Percentiles rank a stretch among this genome's conserved stretches.
These are phyloP conservation scores for Gynochthodes officinalis DNA, from an alignment of 257 asterid genomes.

Conservation along the genomic window DNA sequence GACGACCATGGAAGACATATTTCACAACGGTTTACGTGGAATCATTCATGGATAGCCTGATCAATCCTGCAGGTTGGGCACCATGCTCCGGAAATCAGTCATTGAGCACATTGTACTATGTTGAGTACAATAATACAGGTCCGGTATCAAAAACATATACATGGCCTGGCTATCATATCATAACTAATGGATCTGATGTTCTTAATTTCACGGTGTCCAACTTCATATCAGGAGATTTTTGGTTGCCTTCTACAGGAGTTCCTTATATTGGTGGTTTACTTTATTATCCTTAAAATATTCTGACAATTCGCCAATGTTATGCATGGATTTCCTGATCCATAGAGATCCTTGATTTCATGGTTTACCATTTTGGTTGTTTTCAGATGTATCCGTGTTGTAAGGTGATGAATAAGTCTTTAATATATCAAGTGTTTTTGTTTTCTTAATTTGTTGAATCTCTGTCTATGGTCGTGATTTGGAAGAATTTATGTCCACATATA, in stretches of 20 bases:
- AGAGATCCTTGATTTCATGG: background rate
- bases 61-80: slow-evolving; percentile 26
- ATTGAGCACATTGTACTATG: slow-evolving; percentile 27
- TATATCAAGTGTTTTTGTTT: too few relatives aligned
- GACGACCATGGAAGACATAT: slow-evolving; percentile 35
- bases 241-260: slow-evolving; percentile 23
- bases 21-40: slow-evolving; percentile 30
- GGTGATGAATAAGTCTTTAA: too few relatives aligned
- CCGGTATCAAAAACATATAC: slow-evolving; percentile 20
- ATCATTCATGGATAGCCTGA: slow-evolving; percentile 30
- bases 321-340: background rate
- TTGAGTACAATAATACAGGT: slow-evolving; percentile 29
- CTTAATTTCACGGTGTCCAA: slow-evolving; percentile 16
- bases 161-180: slow-evolving; percentile 32
- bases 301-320: too few relatives aligned
- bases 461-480: too few relatives aligned
- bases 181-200: slow-evolving; percentile 21
- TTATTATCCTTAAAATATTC: background rate
- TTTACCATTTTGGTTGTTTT: background rate
- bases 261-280: slow-evolving; percentile 23
- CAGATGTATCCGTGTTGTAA: too few relatives aligned
- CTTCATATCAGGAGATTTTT: slow-evolving; percentile 25
- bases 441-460: too few relatives aligned
- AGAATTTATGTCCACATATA: too few relatives aligned
- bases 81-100: slow-evolving; percentile 29